Evolutionary conservation across 106 monocot species (phyloP).

Genomic region (Apostasia ramifera): DNA sequence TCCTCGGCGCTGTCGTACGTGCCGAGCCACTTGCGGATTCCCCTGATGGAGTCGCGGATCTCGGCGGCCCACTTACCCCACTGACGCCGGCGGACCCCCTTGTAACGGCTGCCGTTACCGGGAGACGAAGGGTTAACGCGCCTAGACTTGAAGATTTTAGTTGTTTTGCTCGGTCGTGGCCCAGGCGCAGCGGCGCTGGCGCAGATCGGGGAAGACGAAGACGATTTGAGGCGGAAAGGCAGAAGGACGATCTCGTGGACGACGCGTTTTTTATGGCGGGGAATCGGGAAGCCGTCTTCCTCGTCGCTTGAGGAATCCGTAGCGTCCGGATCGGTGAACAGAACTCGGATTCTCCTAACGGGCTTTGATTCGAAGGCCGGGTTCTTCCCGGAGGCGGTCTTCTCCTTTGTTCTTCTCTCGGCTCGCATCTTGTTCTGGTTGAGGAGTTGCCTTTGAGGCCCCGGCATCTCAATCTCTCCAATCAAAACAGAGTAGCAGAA

Average conservation of each 20-base stretch:
- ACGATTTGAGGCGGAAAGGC: background rate
- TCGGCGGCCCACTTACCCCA: conserved; percentile 55
- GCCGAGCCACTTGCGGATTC: conserved; percentile 28
- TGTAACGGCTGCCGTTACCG: background rate
- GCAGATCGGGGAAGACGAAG: background rate
- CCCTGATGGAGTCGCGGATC: conserved; percentile 28
- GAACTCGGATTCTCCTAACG: conserved; percentile 14
- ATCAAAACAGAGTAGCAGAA: background rate
- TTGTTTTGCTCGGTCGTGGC: background rate
- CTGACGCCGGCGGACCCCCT: conserved; percentile 32
- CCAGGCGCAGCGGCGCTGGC: no score
- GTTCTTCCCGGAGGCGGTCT: background rate
- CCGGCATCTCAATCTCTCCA: conserved; percentile 15
- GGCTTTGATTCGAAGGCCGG: background rate
- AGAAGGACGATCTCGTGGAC: conserved; percentile 9
- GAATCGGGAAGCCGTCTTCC: background rate
- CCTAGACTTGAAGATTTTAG: background rate
- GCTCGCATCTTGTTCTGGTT: conserved; percentile 18
- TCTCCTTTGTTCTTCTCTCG: background rate
- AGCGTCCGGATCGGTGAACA: conserved; percentile 22
- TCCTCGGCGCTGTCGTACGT: conserved; percentile 29
- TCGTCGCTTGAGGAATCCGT: conserved; percentile 27
- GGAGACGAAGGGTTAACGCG: background rate
- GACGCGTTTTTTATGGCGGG: background rate
- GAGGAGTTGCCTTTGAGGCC: conserved; percentile 13